These are phyloP conservation scores for Ulvella scutata DNA, from an alignment of 139 green algal genomes.

Conservation along the genomic window DNA sequence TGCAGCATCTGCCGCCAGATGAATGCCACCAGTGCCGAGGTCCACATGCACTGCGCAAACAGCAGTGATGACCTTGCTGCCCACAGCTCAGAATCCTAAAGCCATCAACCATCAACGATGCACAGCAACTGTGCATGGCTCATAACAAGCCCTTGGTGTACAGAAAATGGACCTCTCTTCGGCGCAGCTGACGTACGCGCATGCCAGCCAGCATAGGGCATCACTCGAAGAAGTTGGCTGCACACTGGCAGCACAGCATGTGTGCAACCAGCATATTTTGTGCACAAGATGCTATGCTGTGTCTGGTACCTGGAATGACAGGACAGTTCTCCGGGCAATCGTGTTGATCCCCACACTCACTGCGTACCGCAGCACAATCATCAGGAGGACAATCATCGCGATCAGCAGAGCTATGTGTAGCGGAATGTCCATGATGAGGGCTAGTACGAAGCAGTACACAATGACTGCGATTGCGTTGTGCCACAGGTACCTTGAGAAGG, in stretches of 20 bases:
- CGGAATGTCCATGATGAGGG: neutral
- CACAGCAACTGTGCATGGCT: too few relatives aligned
- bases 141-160: too few relatives aligned
- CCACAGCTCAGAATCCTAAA: too few relatives aligned
- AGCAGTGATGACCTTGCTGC: too few relatives aligned
- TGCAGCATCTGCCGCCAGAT: too few relatives aligned
- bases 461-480: neutral
- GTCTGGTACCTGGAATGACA: neutral
- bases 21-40: too few relatives aligned
- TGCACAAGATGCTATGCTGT: neutral
- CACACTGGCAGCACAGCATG: neutral
- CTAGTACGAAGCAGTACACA: constrained; percentile 1
- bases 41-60: too few relatives aligned
- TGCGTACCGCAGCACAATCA: neutral
- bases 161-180: too few relatives aligned
- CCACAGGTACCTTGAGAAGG: neutral
- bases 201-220: too few relatives aligned
- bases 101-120: too few relatives aligned
- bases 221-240: too few relatives aligned
- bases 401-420: neutral
- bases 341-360: neutral
- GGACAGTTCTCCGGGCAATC: neutral
- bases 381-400: neutral
- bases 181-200: too few relatives aligned
- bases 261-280: neutral